These are phyloP conservation scores for Penicillium sp. DNA, from an alignment of 2,329 filamentous ascomycete genomes.

Conservation along the genomic window DNA sequence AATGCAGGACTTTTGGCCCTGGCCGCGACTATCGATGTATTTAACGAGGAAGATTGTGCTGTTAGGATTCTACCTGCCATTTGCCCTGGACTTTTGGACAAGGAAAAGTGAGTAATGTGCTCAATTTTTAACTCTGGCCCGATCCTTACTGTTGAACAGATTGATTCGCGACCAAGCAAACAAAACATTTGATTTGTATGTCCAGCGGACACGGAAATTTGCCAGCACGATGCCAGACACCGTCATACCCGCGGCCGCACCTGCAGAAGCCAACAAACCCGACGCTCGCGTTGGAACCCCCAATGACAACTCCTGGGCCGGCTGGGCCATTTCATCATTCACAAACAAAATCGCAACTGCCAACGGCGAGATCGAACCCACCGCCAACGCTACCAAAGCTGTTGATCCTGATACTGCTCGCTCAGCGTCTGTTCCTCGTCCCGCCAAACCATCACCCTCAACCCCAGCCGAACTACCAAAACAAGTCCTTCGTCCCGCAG, in stretches of 20 bases:
- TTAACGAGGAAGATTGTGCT: constrained; percentile 87
- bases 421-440: constrained; percentile 52
- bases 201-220: constrained; percentile 78
- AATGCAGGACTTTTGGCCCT: constrained; percentile 87
- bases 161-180: constrained; percentile 85
- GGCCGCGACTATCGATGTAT: constrained; percentile 79
- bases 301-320: constrained; percentile 74
- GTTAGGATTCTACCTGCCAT: constrained; percentile 78
- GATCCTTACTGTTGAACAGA: constrained; percentile 31
- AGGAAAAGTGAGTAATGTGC: constrained; percentile 67
- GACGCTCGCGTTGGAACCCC: constrained; percentile 78
- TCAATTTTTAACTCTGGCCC: background rate
- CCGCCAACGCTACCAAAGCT: constrained; percentile 49
- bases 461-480: constrained; percentile 24
- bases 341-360: constrained; percentile 88
- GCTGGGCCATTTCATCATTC: constrained; percentile 98
- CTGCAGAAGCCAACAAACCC: constrained; percentile 46
- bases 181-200: constrained; percentile 83
- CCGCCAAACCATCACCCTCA: constrained; percentile 34
- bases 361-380: constrained; percentile 77
- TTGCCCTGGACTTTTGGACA: constrained; percentile 83
- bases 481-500: constrained; percentile 24
- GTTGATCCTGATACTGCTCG: constrained; percentile 46
- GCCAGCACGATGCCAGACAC: constrained; percentile 76
- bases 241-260: constrained; percentile 65